Evolutionary conservation across 305 asterid species (phyloP), one percentile per base, ranked within the genome.

Genomic region (Fraxinus nigra): DNA sequence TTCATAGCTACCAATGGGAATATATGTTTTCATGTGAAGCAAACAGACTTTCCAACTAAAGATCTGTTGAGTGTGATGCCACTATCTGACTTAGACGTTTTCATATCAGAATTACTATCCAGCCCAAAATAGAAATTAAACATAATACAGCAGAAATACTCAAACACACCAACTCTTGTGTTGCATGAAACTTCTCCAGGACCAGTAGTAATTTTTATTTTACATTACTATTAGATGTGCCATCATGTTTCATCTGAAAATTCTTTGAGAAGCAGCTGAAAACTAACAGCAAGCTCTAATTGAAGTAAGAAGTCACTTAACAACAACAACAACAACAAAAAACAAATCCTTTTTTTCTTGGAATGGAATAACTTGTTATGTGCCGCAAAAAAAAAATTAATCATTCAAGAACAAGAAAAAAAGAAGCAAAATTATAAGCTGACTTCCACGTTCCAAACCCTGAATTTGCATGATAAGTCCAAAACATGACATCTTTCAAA

Each of bases 1-100:
- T 14, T 14, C 72, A 84, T 0, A 65, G 80, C 79, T 59, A 67
- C 77, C 4, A 46, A 63, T 34, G 51, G 32, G 46, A 77, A 24
- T n/a, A 54, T n/a, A 9, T 3, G 59, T 11, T 72, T 35, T 11
- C 13, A 77, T 67, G 0, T 32, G 4, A 35, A n/a, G 18, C 24
- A 6, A 54, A 54, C 22, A 54, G 65, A 18, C 9, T 54, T 54
- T 54, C 65, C 65, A 54, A 54, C 65, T n/a, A 54, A 54, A 54
- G 65, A 54, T 13, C 6, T 46, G 56, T 13, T 11, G 7, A 59
- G 28, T 18, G 28, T 59, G 69, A 59, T 59, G 69, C 69, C 69
- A 59, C 69, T 59, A 59, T 59, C 28, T 59, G 30, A 59, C 69
- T 20, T 59, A 0, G 28, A 59, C 69, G 1, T 59, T 56, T 59